Evolutionary conservation across 78 protist genomes (phyloP), one percentile per base, ranked within the genome.

Genomic region (Dictyostelium firmibasis): DNA sequence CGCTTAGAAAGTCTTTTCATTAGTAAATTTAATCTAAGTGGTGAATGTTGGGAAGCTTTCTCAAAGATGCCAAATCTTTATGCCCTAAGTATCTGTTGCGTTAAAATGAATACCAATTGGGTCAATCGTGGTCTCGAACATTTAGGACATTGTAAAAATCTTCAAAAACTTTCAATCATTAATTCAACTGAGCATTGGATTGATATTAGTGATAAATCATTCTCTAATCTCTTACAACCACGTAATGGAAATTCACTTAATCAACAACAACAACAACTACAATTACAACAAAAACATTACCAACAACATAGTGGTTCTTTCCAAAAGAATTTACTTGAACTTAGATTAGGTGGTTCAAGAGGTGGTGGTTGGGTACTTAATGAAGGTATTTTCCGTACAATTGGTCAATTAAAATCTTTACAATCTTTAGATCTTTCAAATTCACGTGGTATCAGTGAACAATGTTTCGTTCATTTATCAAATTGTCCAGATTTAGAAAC

Each of bases 301-400:
- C n/a, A n/a, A n/a, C n/a, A n/a, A n/a, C n/a, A n/a, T n/a, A n/a
- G n/a, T 67, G 75, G 75, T 11, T 67, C 75, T 27, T 27, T 67
- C 18, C 75, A 67, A 67, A 50, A 23, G 14, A 53, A 88, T 8
- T 31, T 89, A n/a, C 47, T 50, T 2, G 86, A 89, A 31, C 53
- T 89, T 25, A 31, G 94, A 11, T 33, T 89, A 2, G 94, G 94
- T 13, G 94, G 94, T 14, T 70, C 84, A 20, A 69, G 94, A 43
- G 94, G 87, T 44, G 94, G 94, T 35, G 94, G 94, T n/a, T 81
- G 86, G 94, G n/a, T 89, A 7, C 60, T 89, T 2, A 81, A 89
- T 31, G 94, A 89, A 69, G 62, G 20, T 4, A 64, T 89, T 13
- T 89, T 89, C 74, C 36, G 23, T 6, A 6, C 78, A 38, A 89